Evolutionary conservation across 2,329 filamentous ascomycete genomes (phyloP), one percentile per base, ranked within the genome.

Genomic region (Myriosclerotinia scirpicola): DNA sequence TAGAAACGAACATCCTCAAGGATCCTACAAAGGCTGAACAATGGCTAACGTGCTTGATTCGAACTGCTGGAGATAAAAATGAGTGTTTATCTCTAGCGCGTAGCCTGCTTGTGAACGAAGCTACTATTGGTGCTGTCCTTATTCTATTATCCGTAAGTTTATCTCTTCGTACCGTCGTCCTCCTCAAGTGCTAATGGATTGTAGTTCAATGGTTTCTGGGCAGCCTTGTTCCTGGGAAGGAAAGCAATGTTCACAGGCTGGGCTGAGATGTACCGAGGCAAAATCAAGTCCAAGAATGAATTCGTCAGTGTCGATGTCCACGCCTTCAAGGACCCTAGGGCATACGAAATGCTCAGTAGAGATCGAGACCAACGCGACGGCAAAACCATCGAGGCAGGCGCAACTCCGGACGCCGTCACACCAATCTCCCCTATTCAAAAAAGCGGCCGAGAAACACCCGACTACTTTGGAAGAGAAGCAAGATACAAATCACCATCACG

Each of bases 241-340:
- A 87, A 86, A 77, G 89, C 90, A n/a, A 96, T 98, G 88, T 81
- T 96, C 65, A 85, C 82, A 3, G 95, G 90, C 69, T 99, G 95
- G 95, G 72, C 82, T 53, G 88, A 96, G 36, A 79, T 93, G 53
- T 77, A 88, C 71, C 80, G 77, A 65, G 78, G 79, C 30, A 77
- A 76, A 46, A 79, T 81, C 64, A 81, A 79, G 71, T 78, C 80
- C 67, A 86, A 90, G 75, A 86, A 87, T 73, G 94, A 98, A 77
- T 98, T 97, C 73, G 90, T 97, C 70, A 96, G 92, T 50, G 88
- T 90, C 55, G 94, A 97, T 76, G 85, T 85, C 69, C 79, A 86
- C 68, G 78, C 83, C 67, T 87, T 87, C 70, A 83, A 85, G 77
- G 86, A 88, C 73, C 82, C 82, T 76, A 85, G 87, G 80, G 86